Evolutionary conservation across 371 early-diverging fungal species (phyloP), one percentile per base, ranked within the genome.

Genomic region (Dinochytrium kinnereticum): DNA sequence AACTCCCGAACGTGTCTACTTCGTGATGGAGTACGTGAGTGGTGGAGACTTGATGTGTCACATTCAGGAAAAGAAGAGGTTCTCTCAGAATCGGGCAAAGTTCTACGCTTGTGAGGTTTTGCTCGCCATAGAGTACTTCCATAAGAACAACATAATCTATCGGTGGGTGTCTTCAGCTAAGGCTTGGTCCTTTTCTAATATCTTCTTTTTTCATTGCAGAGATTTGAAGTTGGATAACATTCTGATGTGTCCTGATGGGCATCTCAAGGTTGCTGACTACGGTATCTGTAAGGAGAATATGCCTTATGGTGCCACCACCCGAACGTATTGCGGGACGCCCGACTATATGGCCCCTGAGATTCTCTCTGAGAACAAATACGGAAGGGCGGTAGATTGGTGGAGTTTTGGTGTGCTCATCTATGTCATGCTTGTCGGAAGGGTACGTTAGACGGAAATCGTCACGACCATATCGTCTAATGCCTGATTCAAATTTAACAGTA

Each of bases 341-440:
- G 93, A 92, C 57, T 86, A 84, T 75, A 90, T 92, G 87, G 92
- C 92, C 1, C 92, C 92, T n/a, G 92, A 92, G 71, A 82, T 87
- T 64, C 75, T 87, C 69, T 70, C 75, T 64, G 77, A 83, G 31
- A 78, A 81, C 40, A 81, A 80, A 67, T 91, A 91, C 74, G 88
- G 86, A 24, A 82, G 81, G 44, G 76, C 80, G 0, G 87, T 86
- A 0, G 93, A 92, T 74, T 89, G 92, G 86, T 92, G 93, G 93
- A 81, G 86, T 34, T 83, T 89, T 69, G 93, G 91, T 28, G 88
- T 92, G 2, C 73, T 91, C 51, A 82, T 91, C 50, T 92, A 90
- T 76, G 90, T 91, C 73, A 85, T 92, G 87, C 78, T 88, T 37
- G 77, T 86, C 24, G 88, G 86, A 36, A 70, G 78, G 66, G 84